phyloP scores from a whole-genome alignment of 148 eudicot species.

The Fagopyrum esculentum region DNA sequence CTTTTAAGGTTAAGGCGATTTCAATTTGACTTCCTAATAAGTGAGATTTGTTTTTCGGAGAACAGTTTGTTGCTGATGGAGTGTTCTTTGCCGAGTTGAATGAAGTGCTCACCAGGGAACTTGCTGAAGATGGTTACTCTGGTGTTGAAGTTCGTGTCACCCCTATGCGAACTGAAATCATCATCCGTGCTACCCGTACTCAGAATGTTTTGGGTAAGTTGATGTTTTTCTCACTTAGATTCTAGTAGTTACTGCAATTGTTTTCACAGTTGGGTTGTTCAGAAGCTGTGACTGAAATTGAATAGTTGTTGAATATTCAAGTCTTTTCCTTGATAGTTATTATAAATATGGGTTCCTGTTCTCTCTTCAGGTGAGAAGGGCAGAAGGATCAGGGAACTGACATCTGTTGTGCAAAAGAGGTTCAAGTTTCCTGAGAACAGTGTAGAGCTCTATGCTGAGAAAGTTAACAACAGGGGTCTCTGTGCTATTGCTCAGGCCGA shows the following conservation, averaged over 20 bases:
- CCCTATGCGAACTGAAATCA: constrained; percentile 59
- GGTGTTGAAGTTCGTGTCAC: constrained; percentile 93
- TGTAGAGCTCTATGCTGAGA: constrained; percentile 57
- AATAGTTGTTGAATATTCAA: background rate
- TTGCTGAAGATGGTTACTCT: constrained; percentile 89
- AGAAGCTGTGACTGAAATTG: too few species aligned
- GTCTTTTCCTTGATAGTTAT: background rate
- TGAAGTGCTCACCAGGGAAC: constrained; percentile 67
- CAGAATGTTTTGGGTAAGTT: constrained; percentile 46
- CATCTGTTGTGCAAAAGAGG: constrained; percentile 52
- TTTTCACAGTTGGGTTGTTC: background rate
- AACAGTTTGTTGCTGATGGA: constrained; percentile 68
- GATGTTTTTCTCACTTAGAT: background rate
- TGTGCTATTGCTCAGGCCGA: constrained; percentile 60
- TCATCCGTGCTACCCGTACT: constrained; percentile 51
- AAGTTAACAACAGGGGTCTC: constrained; percentile 49
- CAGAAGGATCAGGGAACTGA: constrained; percentile 52
- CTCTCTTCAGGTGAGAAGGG: constrained; percentile 41
- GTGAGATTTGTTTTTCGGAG: background rate
- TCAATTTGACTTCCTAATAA: background rate
- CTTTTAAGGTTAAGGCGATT: background rate
- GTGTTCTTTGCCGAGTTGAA: constrained; percentile 81
- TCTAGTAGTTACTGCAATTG: background rate
- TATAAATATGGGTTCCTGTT: background rate
- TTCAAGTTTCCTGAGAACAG: constrained; percentile 56